A percentile compares a stretch with the other conserved stretches of the same genome.
phyloP scores from a whole-genome alignment of 75 land plant species.

The Pinus taeda region DNA sequence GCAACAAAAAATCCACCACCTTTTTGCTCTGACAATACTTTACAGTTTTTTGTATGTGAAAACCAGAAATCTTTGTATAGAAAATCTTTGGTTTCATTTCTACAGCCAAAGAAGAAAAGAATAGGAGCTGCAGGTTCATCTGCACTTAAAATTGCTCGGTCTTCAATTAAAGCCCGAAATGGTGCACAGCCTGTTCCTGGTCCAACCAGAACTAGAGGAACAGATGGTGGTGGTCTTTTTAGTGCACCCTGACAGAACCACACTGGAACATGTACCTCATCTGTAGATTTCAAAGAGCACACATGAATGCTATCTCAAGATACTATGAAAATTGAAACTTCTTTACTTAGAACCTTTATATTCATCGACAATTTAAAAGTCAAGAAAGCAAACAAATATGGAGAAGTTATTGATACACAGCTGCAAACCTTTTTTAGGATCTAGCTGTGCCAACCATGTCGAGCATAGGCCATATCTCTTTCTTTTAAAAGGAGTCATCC shows the following conservation, averaged over 20 bases:
- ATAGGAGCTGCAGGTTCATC: conserved; percentile 51
- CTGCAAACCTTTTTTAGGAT: conserved; percentile 57
- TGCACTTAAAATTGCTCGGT: conserved; percentile 51
- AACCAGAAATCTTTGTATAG: conserved; percentile 79
- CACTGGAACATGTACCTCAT: conserved; percentile 60
- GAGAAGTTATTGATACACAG: neutral
- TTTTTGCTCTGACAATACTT: conserved; percentile 63
- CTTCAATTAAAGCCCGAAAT: conserved; percentile 82
- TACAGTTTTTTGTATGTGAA: conserved; percentile 40
- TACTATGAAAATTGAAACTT: neutral
- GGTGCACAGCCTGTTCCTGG: conserved; percentile 99
- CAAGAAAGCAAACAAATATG: neutral
- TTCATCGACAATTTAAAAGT: neutral
- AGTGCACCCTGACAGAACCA: conserved; percentile 71
- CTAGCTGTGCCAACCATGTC: conserved; percentile 80
- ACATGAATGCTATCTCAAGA: neutral
- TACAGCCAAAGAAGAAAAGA: conserved; percentile 93
- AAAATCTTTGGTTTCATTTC: conserved; percentile 66
- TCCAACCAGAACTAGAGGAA: conserved; percentile 87
- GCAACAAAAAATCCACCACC: conserved; percentile 93
- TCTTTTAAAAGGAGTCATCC: conserved; percentile 86
- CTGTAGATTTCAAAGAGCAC: conserved; percentile 10
- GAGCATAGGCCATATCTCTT: conserved; percentile 83
- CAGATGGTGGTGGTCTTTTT: conserved; percentile 68
- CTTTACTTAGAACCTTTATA: neutral